These are phyloP conservation scores for Penicillium arizonense DNA, from an alignment of 495 filamentous ascomycete species.

Conservation along the genomic window DNA sequence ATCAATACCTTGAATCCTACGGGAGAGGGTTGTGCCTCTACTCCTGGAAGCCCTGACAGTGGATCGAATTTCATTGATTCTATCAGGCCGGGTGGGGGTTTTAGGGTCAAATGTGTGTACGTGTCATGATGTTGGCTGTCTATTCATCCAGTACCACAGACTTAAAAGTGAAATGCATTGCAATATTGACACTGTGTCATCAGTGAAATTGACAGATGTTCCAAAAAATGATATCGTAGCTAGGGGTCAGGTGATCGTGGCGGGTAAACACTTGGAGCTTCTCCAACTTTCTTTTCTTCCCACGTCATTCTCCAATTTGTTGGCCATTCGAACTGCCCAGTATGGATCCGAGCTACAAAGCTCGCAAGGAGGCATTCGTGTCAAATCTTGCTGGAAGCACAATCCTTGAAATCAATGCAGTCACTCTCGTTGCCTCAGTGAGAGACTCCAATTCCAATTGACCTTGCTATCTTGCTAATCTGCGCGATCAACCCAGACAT, in stretches of 20 bases:
- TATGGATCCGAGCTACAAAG: constrained; percentile 75
- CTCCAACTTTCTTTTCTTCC: not conserved
- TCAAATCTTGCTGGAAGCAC: constrained; percentile 85
- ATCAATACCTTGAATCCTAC: too few species aligned
- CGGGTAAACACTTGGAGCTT: constrained; percentile 2
- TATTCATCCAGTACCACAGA: too few species aligned
- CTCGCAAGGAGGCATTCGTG: constrained; percentile 91
- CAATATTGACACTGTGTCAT: constrained; percentile 4
- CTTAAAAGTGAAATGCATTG: too few species aligned
- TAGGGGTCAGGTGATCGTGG: constrained; percentile 5
- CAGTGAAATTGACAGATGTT: constrained; percentile 8
- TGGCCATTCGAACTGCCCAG: constrained; percentile 4
- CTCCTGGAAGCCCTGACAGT: too few species aligned
- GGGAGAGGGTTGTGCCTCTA: too few species aligned
- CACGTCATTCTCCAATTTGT: not conserved
- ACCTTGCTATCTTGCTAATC: not conserved
- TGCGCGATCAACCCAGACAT: constrained; percentile 50
- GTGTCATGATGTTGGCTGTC: too few species aligned
- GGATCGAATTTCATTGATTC: too few species aligned
- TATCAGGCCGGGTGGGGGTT: too few species aligned
- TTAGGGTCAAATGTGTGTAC: too few species aligned
- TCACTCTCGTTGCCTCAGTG: constrained; percentile 84
- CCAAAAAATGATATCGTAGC: not conserved
- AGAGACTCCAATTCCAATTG: constrained; percentile 21
- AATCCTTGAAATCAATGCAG: constrained; percentile 80